phyloP scores from a whole-genome alignment of 1,139 yeast genomes.

The Trichomonascaceae sp. region DNA sequence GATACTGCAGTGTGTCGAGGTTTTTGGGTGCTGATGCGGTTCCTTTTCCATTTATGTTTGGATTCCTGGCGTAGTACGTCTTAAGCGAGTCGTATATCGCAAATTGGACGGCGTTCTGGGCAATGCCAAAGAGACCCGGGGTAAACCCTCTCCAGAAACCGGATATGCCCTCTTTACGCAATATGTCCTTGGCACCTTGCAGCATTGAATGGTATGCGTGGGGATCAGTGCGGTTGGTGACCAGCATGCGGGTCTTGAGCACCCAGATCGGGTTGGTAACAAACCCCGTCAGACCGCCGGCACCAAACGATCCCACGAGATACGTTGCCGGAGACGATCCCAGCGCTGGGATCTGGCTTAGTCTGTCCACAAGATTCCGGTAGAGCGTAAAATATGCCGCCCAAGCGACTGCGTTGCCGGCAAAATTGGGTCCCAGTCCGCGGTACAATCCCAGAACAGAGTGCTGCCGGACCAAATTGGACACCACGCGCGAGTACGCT shows the following conservation, averaged over 20 bases:
- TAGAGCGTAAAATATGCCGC: slow-evolving; percentile 70
- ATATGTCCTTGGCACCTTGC: slow-evolving; percentile 44
- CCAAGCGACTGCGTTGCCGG: slow-evolving; percentile 87
- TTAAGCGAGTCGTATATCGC: slow-evolving; percentile 52
- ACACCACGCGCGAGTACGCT: neutral
- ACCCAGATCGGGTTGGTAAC: slow-evolving; percentile 92
- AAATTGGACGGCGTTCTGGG: slow-evolving; percentile 83
- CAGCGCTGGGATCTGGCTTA: slow-evolving; percentile 3
- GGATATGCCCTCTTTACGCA: slow-evolving; percentile 45
- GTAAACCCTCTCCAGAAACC: slow-evolving; percentile 76
- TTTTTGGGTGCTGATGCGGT: slow-evolving; percentile 7
- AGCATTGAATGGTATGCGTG: slow-evolving; percentile 44
- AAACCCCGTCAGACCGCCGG: slow-evolving; percentile 66
- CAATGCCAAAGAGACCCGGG: slow-evolving; percentile 73
- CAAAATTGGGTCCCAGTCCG: slow-evolving; percentile 66
- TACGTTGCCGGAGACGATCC: slow-evolving; percentile 19
- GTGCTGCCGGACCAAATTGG: neutral
- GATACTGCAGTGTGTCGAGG: slow-evolving; percentile 42
- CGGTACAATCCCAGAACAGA: slow-evolving; percentile 35
- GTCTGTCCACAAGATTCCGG: slow-evolving; percentile 23
- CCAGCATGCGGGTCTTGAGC: slow-evolving; percentile 71
- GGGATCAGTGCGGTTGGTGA: slow-evolving; percentile 35
- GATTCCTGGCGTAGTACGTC: slow-evolving; percentile 6
- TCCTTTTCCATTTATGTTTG: slow-evolving; percentile 1
- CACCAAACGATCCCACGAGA: slow-evolving; percentile 41